phyloP scores from a whole-genome alignment of 495 filamentous ascomycete species.

The Penicillium daleae region DNA sequence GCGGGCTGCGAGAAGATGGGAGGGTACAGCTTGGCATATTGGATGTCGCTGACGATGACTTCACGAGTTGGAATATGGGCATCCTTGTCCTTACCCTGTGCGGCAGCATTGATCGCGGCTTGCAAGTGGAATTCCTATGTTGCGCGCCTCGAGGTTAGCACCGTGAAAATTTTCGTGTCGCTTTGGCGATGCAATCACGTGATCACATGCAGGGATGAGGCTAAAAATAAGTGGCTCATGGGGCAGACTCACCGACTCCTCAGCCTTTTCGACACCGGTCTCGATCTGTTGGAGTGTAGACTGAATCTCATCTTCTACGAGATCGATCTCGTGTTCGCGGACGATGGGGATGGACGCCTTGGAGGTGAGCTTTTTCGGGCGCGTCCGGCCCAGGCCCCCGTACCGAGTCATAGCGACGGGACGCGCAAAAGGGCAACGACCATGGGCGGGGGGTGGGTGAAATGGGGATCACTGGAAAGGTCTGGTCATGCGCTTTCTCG shows the following conservation, averaged over 20 bases:
- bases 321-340: conserved; percentile 86
- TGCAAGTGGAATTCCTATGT: conserved; percentile 97
- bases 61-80: conserved; percentile 88
- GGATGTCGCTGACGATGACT: conserved; percentile 69
- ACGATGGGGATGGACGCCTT: conserved; percentile 85
- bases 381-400: conserved; percentile 58
- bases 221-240: conserved; percentile 44
- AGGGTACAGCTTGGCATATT: conserved; percentile 88
- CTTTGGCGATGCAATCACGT: conserved; percentile 56
- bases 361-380: conserved; percentile 88
- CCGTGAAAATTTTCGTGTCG: conserved; percentile 39
- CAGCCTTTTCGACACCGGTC: conserved; percentile 93
- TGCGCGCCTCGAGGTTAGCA: conserved; percentile 22
- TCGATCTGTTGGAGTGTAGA: conserved; percentile 77
- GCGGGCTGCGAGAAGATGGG: conserved; percentile 77
- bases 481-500: conserved; percentile 57
- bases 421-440: conserved; percentile 50
- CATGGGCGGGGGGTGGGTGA: conserved; percentile 46
- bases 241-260: conserved; percentile 85
- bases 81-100: conserved; percentile 72
- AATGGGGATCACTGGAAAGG: conserved; percentile 50
- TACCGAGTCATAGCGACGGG: conserved; percentile 71
- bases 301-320: conserved; percentile 67
- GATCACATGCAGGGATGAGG: conserved; percentile 48
- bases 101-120: conserved; percentile 79